Conservation (phyloP, 2,329 filamentous ascomycete species). For the Diaporthe amygdali region DNA sequence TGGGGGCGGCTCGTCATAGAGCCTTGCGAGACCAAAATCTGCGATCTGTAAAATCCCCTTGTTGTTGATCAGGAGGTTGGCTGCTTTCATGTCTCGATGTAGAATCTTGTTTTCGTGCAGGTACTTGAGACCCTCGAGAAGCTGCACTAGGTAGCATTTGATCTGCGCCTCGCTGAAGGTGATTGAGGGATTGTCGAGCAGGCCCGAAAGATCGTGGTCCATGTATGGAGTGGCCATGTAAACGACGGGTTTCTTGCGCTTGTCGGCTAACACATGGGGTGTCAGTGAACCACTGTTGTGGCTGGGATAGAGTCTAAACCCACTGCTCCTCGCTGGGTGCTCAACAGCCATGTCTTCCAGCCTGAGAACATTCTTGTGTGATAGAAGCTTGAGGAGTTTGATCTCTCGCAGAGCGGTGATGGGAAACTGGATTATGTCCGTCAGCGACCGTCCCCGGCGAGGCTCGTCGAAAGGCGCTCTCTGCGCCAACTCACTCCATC, state of each 20-base stretch:
- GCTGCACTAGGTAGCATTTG: slow-evolving; percentile 96
- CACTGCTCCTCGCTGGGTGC: slow-evolving; percentile 66
- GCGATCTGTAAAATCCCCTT: slow-evolving; percentile 92
- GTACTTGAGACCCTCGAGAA: slow-evolving; percentile 88
- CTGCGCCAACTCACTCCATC: slow-evolving; percentile 72
- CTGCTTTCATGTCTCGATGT: slow-evolving; percentile 98
- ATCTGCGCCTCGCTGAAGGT: slow-evolving; percentile 88
- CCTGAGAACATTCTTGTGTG: slow-evolving; percentile 83
- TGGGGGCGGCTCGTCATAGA: slow-evolving; percentile 87
- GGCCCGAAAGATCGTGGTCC: slow-evolving; percentile 97
- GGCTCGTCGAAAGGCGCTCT: slow-evolving; percentile 8
- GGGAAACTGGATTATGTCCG: slow-evolving; percentile 68
- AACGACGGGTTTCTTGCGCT: slow-evolving; percentile 83
- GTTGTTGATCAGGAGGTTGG: slow-evolving; percentile 96
- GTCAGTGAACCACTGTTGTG: slow-evolving; percentile 27
- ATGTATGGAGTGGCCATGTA: slow-evolving; percentile 99
- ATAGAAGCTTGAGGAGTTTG: slow-evolving; percentile 95
- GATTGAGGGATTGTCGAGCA: slow-evolving; percentile 93
- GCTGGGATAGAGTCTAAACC: slow-evolving; percentile 31
- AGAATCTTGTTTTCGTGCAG: slow-evolving; percentile 89
- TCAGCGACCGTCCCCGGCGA: slow-evolving; percentile 15
- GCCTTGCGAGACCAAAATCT: slow-evolving; percentile 92
- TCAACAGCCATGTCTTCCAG: slow-evolving; percentile 98
- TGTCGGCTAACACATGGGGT: slow-evolving; percentile 60
- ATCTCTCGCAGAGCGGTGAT: slow-evolving; percentile 97